Conservation (phyloP, 345 rosid genomes). For the Durio zibethinus region DNA sequence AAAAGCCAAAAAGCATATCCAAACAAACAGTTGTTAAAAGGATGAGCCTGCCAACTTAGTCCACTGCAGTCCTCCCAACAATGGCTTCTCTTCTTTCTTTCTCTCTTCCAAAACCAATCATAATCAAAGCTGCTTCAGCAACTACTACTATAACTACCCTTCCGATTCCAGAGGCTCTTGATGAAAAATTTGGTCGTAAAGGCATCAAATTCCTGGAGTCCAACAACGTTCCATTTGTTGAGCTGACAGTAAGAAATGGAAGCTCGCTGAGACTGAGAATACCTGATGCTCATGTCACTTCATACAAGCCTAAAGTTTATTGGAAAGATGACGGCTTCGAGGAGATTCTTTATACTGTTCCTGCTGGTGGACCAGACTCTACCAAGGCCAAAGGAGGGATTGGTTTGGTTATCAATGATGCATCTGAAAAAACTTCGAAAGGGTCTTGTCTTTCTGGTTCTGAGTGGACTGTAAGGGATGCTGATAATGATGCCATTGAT, state of each 20-base stretch:
- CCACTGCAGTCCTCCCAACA: constrained; percentile 18
- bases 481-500: constrained; percentile 83
- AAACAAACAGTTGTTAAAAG: constrained; percentile 23
- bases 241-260: constrained; percentile 75
- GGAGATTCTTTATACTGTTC: constrained; percentile 71
- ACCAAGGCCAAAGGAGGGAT: constrained; percentile 55
- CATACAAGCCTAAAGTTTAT: constrained; percentile 75
- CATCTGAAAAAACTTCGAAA: constrained; percentile 46
- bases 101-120: constrained; percentile 48
- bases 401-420: constrained; percentile 64
- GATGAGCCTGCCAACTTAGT: constrained; percentile 37
- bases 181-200: constrained; percentile 60
- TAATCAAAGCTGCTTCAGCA: constrained; percentile 34
- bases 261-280: constrained; percentile 60
- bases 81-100: constrained; percentile 72
- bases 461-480: constrained; percentile 73
- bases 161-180: constrained; percentile 45
- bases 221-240: constrained; percentile 48
- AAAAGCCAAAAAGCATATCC: constrained; percentile 25
- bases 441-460: constrained; percentile 40
- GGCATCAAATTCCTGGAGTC: constrained; percentile 74
- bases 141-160: constrained; percentile 17
- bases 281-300: constrained; percentile 72
- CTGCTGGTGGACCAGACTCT: constrained; percentile 31
- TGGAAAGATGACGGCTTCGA: constrained; percentile 85